Evolutionary conservation across 495 filamentous ascomycete species (phyloP).

Genomic region (Tuber borchii): DNA sequence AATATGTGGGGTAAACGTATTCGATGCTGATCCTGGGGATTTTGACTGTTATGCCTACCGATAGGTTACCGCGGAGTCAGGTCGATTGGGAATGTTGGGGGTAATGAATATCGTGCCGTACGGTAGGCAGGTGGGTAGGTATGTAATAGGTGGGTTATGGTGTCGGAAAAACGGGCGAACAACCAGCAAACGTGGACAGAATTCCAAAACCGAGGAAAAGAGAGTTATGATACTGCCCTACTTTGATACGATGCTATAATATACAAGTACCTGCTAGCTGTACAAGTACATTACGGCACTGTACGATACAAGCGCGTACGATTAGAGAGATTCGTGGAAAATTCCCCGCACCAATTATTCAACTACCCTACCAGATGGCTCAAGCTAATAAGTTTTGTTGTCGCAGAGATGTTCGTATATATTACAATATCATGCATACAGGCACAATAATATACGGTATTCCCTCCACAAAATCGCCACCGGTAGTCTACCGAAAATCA

Average conservation of each 20-base stretch:
- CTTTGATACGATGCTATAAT: background rate
- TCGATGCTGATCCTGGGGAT: background rate
- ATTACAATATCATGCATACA: no score
- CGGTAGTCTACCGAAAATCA: background rate
- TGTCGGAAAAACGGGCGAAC: background rate
- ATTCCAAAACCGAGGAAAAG: background rate
- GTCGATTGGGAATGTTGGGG: background rate
- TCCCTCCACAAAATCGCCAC: no score
- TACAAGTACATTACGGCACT: background rate
- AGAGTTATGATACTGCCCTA: background rate
- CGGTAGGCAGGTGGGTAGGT: background rate
- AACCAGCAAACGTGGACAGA: background rate
- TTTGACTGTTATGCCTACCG: background rate
- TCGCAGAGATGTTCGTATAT: background rate
- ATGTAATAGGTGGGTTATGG: background rate
- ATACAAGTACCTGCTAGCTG: background rate
- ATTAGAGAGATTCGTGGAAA: background rate
- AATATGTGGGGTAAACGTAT: constrained; percentile 7
- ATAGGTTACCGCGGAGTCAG: background rate
- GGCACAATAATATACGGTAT: no score
- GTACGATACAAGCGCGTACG: background rate
- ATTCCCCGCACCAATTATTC: background rate
- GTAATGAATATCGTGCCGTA: background rate
- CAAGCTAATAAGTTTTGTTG: background rate
- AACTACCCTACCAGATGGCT: background rate